phyloP scores from a whole-genome alignment of 2,329 filamentous ascomycete genomes.

The Penicillium sp. region DNA sequence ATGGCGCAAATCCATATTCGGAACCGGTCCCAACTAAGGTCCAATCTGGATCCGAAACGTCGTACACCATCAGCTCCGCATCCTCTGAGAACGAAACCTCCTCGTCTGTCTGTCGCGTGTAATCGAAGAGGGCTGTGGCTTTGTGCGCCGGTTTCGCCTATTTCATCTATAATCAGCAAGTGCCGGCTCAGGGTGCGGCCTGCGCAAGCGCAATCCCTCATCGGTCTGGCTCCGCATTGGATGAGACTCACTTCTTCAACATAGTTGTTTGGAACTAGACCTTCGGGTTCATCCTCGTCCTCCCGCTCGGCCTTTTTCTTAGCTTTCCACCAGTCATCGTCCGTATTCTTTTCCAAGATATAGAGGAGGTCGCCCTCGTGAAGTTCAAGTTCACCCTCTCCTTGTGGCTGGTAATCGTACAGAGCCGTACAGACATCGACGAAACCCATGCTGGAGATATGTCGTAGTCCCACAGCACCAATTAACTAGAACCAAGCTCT shows the following conservation, averaged over 20 bases:
- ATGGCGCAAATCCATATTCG: constrained; percentile 89
- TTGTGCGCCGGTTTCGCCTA: constrained; percentile 64
- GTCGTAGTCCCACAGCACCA: background rate
- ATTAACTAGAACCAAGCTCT: constrained; percentile 1
- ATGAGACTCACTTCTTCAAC: constrained; percentile 71
- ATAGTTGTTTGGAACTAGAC: constrained; percentile 91
- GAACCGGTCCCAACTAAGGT: constrained; percentile 79
- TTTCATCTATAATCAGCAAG: constrained; percentile 10
- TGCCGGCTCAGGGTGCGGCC: background rate
- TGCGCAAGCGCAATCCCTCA: background rate
- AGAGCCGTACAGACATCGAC: constrained; percentile 83
- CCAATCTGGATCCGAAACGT: constrained; percentile 92
- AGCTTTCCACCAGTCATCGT: constrained; percentile 91
- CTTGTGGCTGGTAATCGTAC: constrained; percentile 89
- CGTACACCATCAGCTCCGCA: constrained; percentile 75
- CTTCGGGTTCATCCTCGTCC: constrained; percentile 86
- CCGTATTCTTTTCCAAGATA: constrained; percentile 73
- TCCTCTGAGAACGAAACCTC: constrained; percentile 95
- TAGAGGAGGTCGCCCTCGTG: constrained; percentile 84
- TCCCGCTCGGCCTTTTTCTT: constrained; percentile 82
- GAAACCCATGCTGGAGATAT: constrained; percentile 68
- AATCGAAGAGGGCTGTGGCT: constrained; percentile 96
- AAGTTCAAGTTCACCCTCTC: constrained; percentile 79
- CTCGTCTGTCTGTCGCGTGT: constrained; percentile 93
- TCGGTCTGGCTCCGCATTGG: too few relatives aligned